phyloP scores from a whole-genome alignment of 192 early-diverging fungal species.

The Coemansia sp. region DNA sequence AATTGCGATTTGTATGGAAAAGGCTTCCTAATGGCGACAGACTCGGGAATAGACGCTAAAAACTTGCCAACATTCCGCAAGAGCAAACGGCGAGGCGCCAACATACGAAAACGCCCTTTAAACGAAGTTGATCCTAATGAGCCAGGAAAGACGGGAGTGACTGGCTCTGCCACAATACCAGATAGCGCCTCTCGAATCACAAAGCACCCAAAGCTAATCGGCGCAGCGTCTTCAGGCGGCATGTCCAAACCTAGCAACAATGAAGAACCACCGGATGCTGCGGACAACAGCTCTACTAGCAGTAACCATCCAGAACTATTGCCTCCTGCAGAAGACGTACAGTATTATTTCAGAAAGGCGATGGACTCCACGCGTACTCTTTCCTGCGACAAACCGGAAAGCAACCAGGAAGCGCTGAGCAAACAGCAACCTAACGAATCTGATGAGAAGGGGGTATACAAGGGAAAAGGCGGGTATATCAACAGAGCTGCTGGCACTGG shows the following conservation, averaged over 20 bases:
- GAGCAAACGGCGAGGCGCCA: constrained; percentile 51
- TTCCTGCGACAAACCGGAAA: constrained; percentile 50
- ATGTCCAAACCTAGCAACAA: constrained; percentile 24
- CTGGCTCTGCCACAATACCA: constrained; percentile 17
- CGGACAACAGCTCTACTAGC: constrained; percentile 37
- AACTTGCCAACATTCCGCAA: constrained; percentile 6
- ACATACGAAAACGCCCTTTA: constrained; percentile 41
- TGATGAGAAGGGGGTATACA: constrained; percentile 62
- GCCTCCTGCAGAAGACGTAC: neutral
- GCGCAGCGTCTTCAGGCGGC: constrained; percentile 32
- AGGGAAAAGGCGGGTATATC: constrained; percentile 68
- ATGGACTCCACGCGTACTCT: constrained; percentile 46
- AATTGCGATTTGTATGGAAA: neutral
- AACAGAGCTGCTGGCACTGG: constrained; percentile 62
- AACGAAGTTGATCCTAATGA: constrained; percentile 17
- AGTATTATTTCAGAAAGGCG: constrained; percentile 33
- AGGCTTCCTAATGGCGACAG: neutral
- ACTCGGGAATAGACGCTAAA: neutral
- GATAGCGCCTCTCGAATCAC: constrained; percentile 40
- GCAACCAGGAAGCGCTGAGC: constrained; percentile 2
- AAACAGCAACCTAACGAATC: constrained; percentile 15
- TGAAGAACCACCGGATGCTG: neutral
- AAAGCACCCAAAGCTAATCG: constrained; percentile 54
- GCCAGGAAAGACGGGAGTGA: constrained; percentile 21
- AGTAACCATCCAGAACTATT: constrained; percentile 9